Evolutionary conservation across 192 early-diverging fungal genomes (phyloP), one percentile per base, ranked within the genome.

Genomic region (Rhizophagus sp.): DNA sequence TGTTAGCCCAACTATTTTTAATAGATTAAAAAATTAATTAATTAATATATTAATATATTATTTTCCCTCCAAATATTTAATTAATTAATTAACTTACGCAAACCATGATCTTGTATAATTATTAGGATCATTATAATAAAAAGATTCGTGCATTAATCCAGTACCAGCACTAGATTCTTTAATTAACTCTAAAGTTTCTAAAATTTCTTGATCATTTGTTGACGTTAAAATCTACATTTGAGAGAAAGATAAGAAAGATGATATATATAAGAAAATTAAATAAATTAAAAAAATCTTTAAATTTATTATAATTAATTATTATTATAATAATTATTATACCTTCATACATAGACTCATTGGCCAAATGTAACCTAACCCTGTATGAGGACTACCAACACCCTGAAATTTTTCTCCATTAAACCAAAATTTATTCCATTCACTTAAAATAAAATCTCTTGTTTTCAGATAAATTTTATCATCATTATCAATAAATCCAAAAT

Each of bases 371-470:
- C 72, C 72, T 44, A 73, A 30, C 24, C 72, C 72, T n/a, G 72
- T 50, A 73, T 73, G 72, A 10, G 24, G 49, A 52, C 72, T 73
- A 25, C 72, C 72, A 27, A 73, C 25, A 1, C 72, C 72, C 2
- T 65, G 1, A 30, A 27, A 65, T 65, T 65, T 65, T 13, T 27
- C 10, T 19, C 83, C 87, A 49, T 82, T 81, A 81, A 94, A 94
- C 76, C 85, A 92, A 86, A 87, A 94, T 19, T 90, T 90, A 66
- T 93, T 94, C 79, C 80, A 74, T 17, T 90, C 82, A n/a, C 88
- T 89, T 15, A 94, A 81, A 27, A 93, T 52, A 72, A 92, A 85
- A 4, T 50, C 52, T 25, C 93, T 87, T 6, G 93, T 94, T 41
- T 81, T 86, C 62, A 78, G 66, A 82, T 94, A 94, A 0, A 88